Evolutionary conservation across 176 grass and related monocot species (phyloP), one percentile per base, ranked within the genome.

Genomic region (Zoysia japonica): DNA sequence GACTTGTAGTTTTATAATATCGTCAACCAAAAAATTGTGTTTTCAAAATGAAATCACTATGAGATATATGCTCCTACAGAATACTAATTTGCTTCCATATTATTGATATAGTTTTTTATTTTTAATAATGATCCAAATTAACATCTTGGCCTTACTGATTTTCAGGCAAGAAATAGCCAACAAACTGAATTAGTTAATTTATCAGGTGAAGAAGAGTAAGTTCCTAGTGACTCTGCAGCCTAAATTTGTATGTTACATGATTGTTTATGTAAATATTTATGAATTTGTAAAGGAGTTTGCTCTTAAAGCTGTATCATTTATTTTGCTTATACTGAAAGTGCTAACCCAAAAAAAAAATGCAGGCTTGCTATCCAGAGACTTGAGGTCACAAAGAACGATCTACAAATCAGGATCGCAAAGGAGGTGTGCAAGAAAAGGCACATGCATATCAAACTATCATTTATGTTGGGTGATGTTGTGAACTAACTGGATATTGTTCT

Each of bases 361-460:
- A 99, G 96, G 92, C 88, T 99, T 91, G 92, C 92, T 86, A 99
- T 99, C 79, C 92, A 99, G 78, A 89, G 96, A 86, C 92, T 99
- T 74, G 92, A 93, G 92, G 77, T 88, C 54, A 87, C 93, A 77
- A 93, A 99, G 88, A 99, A 96, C 71, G 92, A 99, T 78, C 77
- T 99, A 54, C 92, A 91, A 62, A 91, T 91, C 59, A 89, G 96
- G 80, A 99, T 99, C 75, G 82, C 86, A 41, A 99, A 99, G 87
- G 96, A 99, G 96, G 96, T 99, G 81, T 65, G 41, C 47, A 62
- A 51, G 64, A 43, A 78, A 81, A 45, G 54, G 3, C 77, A 68
- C 20, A 66, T 45, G 40, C 87, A 51, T 65, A 71, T 73, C 4
- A 44, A 69, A 61, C 4, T 11, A 61, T 28, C 19, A 61, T 61